Evolutionary conservation across 1,139 yeast species (phyloP).

Genomic region (Nakaseomyces bracarensis): DNA sequence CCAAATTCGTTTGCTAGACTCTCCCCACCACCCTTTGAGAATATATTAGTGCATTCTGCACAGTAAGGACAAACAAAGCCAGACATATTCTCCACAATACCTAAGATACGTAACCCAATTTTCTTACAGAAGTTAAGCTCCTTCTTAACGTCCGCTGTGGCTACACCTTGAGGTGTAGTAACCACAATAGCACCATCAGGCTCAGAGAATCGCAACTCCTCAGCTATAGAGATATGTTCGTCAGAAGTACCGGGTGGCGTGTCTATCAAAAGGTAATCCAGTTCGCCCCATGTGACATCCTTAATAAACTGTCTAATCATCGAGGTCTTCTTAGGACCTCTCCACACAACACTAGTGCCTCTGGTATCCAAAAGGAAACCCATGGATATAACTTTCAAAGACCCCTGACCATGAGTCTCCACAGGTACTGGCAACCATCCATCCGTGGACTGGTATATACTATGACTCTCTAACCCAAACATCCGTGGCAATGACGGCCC

Average conservation of each 20-base stretch:
- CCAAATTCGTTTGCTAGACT: conserved; percentile 51
- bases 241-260: conserved; percentile 99
- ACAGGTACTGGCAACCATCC: conserved; percentile 87
- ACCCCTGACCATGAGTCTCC: conserved; percentile 21
- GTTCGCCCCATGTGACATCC: conserved; percentile 84
- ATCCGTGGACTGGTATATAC: conserved; percentile 69
- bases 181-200: conserved; percentile 93
- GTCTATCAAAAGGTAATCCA: conserved; percentile 82
- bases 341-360: conserved; percentile 92
- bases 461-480: conserved; percentile 80
- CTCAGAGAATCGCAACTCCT: conserved; percentile 64
- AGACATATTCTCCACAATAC: conserved; percentile 92
- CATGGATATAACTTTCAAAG: conserved; percentile 67
- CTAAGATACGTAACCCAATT: conserved; percentile 71
- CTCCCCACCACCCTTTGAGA: conserved; percentile 90
- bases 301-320: conserved; percentile 90
- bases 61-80: conserved; percentile 96
- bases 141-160: conserved; percentile 86
- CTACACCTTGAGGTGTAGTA: conserved; percentile 93
- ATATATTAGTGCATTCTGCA: conserved; percentile 82
- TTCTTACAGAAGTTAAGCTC: conserved; percentile 88
- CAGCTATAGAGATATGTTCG: conserved; percentile 95
- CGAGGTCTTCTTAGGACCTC: conserved; percentile 97
- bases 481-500: conserved; percentile 96
- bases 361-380: conserved; percentile 80